phyloP scores from a whole-genome alignment of 2,329 filamentous ascomycete genomes.

The Daldinia eschscholtzii region DNA sequence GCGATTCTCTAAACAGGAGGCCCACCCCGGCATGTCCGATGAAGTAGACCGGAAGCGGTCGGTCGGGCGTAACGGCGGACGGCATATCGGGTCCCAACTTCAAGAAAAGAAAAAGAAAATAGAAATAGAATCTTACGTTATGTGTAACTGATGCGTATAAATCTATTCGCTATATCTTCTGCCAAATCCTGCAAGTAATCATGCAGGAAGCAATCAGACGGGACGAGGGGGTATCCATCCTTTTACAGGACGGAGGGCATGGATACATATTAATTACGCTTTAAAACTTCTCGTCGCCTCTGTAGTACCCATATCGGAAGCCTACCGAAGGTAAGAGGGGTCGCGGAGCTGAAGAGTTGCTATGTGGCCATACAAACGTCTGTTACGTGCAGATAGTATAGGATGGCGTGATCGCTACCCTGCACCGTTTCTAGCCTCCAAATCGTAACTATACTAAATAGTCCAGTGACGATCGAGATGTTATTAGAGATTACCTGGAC shows the following conservation, averaged over 20 bases:
- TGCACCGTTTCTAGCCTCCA: slow-evolving; percentile 15
- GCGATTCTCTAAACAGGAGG: slow-evolving; percentile 39
- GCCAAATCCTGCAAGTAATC: slow-evolving; percentile 17
- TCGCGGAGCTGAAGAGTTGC: slow-evolving; percentile 7
- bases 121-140: neutral
- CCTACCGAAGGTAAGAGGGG: slow-evolving; percentile 27
- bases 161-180: neutral
- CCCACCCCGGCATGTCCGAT: slow-evolving; percentile 45
- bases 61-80: slow-evolving; percentile 30
- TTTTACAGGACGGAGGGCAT: slow-evolving; percentile 10
- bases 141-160: neutral
- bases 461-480: neutral
- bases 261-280: slow-evolving; percentile 7
- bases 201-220: slow-evolving; percentile 27
- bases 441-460: neutral
- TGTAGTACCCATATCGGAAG: slow-evolving; percentile 27
- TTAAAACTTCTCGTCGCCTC: slow-evolving; percentile 11
- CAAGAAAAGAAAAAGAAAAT: no score
- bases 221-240: slow-evolving; percentile 22
- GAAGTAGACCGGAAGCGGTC: slow-evolving; percentile 43
- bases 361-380: slow-evolving; percentile 13
- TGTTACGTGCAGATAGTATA: slow-evolving; percentile 39
- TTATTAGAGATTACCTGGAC: neutral
- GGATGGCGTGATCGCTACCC: slow-evolving; percentile 37
- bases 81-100: slow-evolving; percentile 30